Base-by-base conservation (phyloP, 1,284 basidiomycete species). In the Pholiota adiposa region DNA sequence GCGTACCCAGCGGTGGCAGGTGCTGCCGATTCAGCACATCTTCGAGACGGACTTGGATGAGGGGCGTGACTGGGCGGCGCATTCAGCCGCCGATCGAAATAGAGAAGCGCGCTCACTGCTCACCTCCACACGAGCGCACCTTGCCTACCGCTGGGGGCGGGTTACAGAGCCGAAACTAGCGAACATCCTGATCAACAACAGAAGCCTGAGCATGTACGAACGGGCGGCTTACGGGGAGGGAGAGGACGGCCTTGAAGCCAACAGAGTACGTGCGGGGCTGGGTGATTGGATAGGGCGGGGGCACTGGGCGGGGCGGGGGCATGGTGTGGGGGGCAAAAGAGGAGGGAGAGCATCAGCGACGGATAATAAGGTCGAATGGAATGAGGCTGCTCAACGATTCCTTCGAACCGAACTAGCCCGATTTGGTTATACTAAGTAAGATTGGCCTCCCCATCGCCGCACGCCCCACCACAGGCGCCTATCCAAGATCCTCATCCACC, bases 1-100 rank as follows among this genome's bases (percentile, higher is more conserved):
- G 25, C 70, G 25, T 27, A 76, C 85, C 88, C 8, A 91, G 81
- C 3, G 89, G 89, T 0, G 89, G 89, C 0, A 91, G 77, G 69
- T 90, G 89, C 61, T 85, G 86, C 62, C 87, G 80, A 53, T 87
- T 80, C 56, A 91, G 78, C 4, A 91, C 82, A 69, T 91, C 89
- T 48, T 90, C 85, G 44, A 91, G 79, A 27, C 79, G 78, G 63
- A 91, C 81, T 59, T 84, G 75, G 67, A 86, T 78, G 31, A 87
- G 70, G 8, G 86, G 86, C 0, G 83, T 86, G 29, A 86, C 83
- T 83, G 64, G 29, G 49, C 46, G 49, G 4, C 11, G 23, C 41
- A 34, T 43, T 38, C 25, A 53, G 51, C 21, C 1, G n/a, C 11
- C 23, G 5, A 6, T 4, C 19, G 25, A 14, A 14, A 3, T 2